These are phyloP conservation scores for Coffea eugenioides DNA, from an alignment of 257 asterid species.

Conservation along the genomic window DNA sequence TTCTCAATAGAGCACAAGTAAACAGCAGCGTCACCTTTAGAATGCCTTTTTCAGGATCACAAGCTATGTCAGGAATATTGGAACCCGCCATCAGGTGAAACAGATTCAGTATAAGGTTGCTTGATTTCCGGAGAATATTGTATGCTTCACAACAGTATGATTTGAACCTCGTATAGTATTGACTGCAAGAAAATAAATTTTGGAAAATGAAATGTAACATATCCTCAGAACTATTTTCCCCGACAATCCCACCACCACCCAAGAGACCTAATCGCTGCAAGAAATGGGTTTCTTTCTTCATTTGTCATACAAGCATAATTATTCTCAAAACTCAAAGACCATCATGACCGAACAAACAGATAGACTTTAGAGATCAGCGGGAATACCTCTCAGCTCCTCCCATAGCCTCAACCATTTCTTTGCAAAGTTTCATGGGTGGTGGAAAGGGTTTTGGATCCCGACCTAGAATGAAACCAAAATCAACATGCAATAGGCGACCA, in stretches of 20 bases:
- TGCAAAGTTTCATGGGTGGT: conserved; percentile 99
- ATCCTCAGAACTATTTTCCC: neutral
- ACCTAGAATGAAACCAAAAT: conserved; percentile 92
- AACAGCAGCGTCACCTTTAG: conserved; percentile 57
- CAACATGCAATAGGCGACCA: conserved; percentile 95
- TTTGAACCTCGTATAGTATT: conserved; percentile 88
- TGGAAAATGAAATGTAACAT: neutral
- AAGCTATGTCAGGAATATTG: conserved; percentile 91
- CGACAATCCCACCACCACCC: neutral
- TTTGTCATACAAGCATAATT: neutral
- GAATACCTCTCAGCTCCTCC: conserved; percentile 97
- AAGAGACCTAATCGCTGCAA: neutral
- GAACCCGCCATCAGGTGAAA: conserved; percentile 98
- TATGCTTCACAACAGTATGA: conserved; percentile 98
- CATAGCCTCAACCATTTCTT: conserved; percentile 99
- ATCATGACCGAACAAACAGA: neutral
- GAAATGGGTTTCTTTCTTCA: neutral
- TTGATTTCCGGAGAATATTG: conserved; percentile 95
- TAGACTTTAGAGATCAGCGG: neutral
- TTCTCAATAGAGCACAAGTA: neutral
- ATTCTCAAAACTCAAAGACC: neutral
- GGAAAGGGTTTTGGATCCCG: conserved; percentile 99
- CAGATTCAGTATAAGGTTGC: conserved; percentile 83
- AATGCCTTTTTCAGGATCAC: conserved; percentile 99
- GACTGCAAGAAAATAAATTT: conserved; percentile 50